These are phyloP conservation scores for Zygotorulaspora florentina DNA, from an alignment of 805 yeast genomes.

Conservation along the genomic window DNA sequence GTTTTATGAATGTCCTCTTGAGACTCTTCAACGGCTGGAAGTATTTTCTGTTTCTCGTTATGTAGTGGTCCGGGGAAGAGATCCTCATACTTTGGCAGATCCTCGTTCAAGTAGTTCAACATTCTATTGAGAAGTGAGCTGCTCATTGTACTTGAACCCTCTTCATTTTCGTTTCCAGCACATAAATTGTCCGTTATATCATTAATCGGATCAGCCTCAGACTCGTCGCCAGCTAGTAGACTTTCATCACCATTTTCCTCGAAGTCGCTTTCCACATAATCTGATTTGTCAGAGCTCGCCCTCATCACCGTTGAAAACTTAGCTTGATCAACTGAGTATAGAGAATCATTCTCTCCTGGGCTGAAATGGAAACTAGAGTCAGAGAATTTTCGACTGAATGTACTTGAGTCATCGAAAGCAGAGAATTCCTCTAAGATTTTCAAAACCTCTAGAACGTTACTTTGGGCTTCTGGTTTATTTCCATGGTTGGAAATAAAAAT, in stretches of 20 bases:
- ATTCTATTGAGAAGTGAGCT: slow-evolving; percentile 38
- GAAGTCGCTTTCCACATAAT: slow-evolving; percentile 31
- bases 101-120: slow-evolving; percentile 40
- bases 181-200: neutral
- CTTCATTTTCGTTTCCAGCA: slow-evolving; percentile 3
- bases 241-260: slow-evolving; percentile 27
- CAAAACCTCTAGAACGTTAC: slow-evolving; percentile 36
- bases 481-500: slow-evolving; percentile 34
- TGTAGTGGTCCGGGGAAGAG: slow-evolving; percentile 50
- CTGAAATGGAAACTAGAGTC: slow-evolving; percentile 29
- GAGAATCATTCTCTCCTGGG: slow-evolving; percentile 28
- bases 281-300: slow-evolving; percentile 21
- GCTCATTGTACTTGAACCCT: slow-evolving; percentile 8
- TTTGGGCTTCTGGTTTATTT: slow-evolving; percentile 28
- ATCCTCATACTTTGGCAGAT: slow-evolving; percentile 70
- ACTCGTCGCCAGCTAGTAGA: slow-evolving; percentile 21
- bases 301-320: slow-evolving; percentile 31
- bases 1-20: slow-evolving; percentile 5
- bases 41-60: slow-evolving; percentile 26
- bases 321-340: slow-evolving; percentile 32
- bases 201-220: slow-evolving; percentile 7
- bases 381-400: slow-evolving; percentile 20
- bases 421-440: slow-evolving; percentile 27
- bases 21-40: slow-evolving; percentile 2
- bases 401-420: slow-evolving; percentile 11